Evolutionary conservation across 2,329 filamentous ascomycete species (phyloP), one percentile per base, ranked within the genome.

Genomic region (Magnaporthales sp.): DNA sequence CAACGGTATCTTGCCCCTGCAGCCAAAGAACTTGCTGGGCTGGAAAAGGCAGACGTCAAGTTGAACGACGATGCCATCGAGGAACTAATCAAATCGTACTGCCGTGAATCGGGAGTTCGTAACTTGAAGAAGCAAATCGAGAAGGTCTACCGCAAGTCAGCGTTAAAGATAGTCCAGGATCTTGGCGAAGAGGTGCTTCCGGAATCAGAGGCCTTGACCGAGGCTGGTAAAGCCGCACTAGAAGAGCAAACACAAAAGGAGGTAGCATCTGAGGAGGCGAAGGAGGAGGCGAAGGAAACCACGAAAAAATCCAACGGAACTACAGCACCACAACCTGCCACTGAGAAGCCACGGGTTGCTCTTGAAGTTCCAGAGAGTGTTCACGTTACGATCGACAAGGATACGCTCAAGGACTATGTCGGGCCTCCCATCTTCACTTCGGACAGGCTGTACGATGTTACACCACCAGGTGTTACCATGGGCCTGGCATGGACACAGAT

Each of bases 101-200:
- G 93, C 80, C 91, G 95, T 60, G 95, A 99, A 79, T 97, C 93
- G 60, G 95, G 95, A 72, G 96, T 99, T 9, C 90, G 95, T 71
- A 99, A 99, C 75, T 81, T 99, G 68, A 99, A 99, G 86, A 98
- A 99, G 82, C 94, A 98, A 77, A 99, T 99, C 69, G 95, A 99
- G 77, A 99, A 99, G 81, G 92, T 99, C 3, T 99, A 97, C 79
- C 89, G 95, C 67, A 99, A 99, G 79, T 93, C 94, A 15, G 96
- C 95, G 0, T 83, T 99, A 69, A 98, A 97, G 80, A 99, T 99
- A 71, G 94, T 99, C 13, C 91, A 94, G 75, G 93, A 98, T 69
- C 84, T 98, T 15, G 94, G 94, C 64, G 93, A 97, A 74, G 89
- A 92, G 6, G 91, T 84, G 1, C 79, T 97, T 1, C 85, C 91